Evolutionary conservation across 129 eudicot species (phyloP).

Genomic region (Centrapalus pauciflorus): DNA sequence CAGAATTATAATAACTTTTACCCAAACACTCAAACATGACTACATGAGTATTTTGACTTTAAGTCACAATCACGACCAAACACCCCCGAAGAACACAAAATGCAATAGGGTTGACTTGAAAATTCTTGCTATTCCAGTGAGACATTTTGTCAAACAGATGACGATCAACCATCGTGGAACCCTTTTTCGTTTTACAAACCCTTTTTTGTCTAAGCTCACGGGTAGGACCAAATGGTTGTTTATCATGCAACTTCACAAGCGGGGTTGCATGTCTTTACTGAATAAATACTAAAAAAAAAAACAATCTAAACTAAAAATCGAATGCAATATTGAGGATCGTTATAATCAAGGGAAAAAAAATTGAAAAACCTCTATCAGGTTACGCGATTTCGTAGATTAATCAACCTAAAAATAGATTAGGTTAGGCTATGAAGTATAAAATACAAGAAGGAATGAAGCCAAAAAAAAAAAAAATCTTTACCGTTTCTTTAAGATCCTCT

Average conservation of each 20-base stretch:
- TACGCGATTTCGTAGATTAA: not conserved
- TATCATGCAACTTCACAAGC: not conserved
- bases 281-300: not conserved
- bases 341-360: not conserved
- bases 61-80: not conserved
- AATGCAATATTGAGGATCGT: not conserved
- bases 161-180: not conserved
- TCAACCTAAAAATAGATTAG: not conserved
- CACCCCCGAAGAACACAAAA: not conserved
- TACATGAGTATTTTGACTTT: not conserved
- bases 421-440: not conserved
- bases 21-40: no score
- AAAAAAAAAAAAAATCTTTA: slow-evolving; percentile 11
- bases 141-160: slow-evolving; percentile 13
- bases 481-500: slow-evolving; percentile 88
- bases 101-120: not conserved
- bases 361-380: not conserved
- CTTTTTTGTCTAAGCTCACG: not conserved
- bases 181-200: no score
- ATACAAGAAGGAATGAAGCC: not conserved
- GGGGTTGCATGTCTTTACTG: not conserved
- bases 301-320: not conserved
- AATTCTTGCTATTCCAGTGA: not conserved
- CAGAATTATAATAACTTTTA: no score
- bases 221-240: not conserved